Evolutionary conservation across 352 stramenopile genomes (phyloP).

Genomic region (Phytophthora cactorum): DNA sequence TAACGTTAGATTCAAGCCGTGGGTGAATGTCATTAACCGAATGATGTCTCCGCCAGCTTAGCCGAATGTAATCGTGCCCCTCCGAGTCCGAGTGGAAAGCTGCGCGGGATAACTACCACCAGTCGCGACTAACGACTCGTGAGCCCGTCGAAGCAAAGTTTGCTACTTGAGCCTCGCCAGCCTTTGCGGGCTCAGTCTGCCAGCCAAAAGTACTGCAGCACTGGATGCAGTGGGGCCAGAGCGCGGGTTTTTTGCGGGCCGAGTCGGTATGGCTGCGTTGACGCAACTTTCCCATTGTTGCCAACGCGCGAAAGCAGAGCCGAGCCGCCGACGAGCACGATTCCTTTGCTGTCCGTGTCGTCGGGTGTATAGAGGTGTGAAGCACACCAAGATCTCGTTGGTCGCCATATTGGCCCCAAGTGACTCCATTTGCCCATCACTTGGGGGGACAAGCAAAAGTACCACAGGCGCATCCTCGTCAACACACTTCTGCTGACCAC

Average conservation of each 20-base stretch:
- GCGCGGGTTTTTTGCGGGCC: constrained; percentile 17
- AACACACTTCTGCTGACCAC: constrained; percentile 25
- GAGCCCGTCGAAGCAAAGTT: neutral
- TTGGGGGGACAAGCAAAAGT: constrained; percentile 20
- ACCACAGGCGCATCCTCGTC: constrained; percentile 8
- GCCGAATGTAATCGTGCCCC: constrained; percentile 11
- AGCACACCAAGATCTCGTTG: constrained; percentile 21
- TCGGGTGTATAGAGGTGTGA: constrained; percentile 5
- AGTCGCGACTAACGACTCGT: neutral
- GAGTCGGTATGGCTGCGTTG: constrained; percentile 1
- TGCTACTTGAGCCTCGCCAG: no score
- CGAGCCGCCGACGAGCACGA: constrained; percentile 11
- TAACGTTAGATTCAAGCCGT: neutral
- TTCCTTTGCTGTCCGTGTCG: constrained; percentile 16
- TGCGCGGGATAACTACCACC: neutral
- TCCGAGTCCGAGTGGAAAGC: constrained; percentile 4
- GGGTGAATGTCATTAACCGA: neutral
- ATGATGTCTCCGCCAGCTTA: neutral
- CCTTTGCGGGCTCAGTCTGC: no score
- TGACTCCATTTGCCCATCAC: constrained; percentile 20
- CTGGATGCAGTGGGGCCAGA: neutral
- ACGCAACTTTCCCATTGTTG: constrained; percentile 25
- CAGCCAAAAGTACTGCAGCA: neutral
- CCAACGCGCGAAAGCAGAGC: constrained; percentile 1
- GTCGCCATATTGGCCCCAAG: constrained; percentile 22